Evolutionary conservation across 208 protist species (phyloP).

Genomic region (Acanthamoeba healyi): DNA sequence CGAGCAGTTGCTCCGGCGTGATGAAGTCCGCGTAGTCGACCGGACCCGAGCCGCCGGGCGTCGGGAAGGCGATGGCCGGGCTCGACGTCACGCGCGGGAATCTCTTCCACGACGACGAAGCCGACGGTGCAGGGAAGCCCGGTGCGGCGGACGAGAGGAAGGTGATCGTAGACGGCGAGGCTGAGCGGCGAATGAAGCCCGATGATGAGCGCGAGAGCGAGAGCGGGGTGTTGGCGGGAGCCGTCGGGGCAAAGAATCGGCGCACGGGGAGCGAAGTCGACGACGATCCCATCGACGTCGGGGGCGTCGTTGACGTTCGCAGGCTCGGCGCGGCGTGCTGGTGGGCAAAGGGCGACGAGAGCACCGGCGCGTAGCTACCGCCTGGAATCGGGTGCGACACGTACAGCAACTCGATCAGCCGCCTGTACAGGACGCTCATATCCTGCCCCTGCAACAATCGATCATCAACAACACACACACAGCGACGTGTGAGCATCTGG

Average conservation of each 20-base stretch:
- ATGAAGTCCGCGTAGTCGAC: background rate
- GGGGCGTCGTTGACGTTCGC: background rate
- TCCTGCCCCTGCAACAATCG: background rate
- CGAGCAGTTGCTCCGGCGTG: constrained; percentile 17
- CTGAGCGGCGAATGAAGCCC: background rate
- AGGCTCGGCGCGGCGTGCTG: background rate
- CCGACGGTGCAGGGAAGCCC: background rate
- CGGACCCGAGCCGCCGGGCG: background rate
- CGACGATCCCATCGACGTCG: background rate
- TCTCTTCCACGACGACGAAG: background rate
- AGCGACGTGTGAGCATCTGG: too few species aligned
- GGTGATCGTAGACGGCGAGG: background rate
- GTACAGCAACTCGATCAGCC: constrained; percentile 11
- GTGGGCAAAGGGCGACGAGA: constrained; percentile 8
- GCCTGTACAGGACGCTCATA: background rate
- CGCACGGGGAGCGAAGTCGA: background rate
- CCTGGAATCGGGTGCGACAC: background rate
- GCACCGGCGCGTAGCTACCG: background rate
- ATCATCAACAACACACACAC: background rate
- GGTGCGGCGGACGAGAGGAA: background rate
- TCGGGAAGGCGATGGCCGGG: background rate
- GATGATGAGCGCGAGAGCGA: background rate
- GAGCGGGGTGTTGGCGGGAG: background rate
- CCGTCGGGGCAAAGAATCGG: background rate
- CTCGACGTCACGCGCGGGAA: background rate